phyloP scores from a whole-genome alignment of 1,284 basidiomycete genomes.

The Cronartium ribicola region DNA sequence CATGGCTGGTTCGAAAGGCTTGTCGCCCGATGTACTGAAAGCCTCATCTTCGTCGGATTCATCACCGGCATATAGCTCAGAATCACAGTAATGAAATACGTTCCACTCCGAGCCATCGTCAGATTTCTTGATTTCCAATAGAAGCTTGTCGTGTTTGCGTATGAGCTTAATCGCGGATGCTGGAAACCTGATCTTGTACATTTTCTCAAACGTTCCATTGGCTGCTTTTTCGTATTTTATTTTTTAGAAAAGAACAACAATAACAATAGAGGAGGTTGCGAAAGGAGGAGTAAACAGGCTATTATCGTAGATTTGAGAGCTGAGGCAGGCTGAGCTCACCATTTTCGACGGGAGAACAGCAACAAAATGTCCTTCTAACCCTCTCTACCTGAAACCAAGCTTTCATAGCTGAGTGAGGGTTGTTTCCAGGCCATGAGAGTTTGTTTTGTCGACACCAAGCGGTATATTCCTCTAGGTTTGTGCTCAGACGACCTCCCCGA shows the following conservation, averaged over 20 bases:
- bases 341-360: slow-evolving; percentile 10
- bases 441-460: slow-evolving; percentile 41
- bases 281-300: too few species aligned
- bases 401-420: slow-evolving; percentile 12
- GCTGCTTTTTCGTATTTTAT: background rate
- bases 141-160: slow-evolving; percentile 26
- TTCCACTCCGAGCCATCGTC: slow-evolving; percentile 40
- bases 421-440: slow-evolving; percentile 29
- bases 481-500: slow-evolving; percentile 28
- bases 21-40: background rate
- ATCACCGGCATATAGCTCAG: slow-evolving; percentile 29
- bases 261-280: background rate
- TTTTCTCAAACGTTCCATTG: background rate
- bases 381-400: slow-evolving; percentile 37
- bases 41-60: slow-evolving; percentile 36
- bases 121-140: slow-evolving; percentile 25
- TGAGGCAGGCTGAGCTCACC: slow-evolving; percentile 7
- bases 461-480: slow-evolving; percentile 34
- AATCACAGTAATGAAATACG: slow-evolving; percentile 28
- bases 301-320: background rate
- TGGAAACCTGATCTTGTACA: slow-evolving; percentile 37
- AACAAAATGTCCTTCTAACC: slow-evolving; percentile 40
- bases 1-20: slow-evolving; percentile 8
- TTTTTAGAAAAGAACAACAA: background rate
- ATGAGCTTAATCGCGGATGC: slow-evolving; percentile 35